A percentile compares a stretch with the other conserved stretches of the same genome.
Conservation (phyloP, 129 eudicot genomes). For the Rutidosis leptorrhynchoides region DNA sequence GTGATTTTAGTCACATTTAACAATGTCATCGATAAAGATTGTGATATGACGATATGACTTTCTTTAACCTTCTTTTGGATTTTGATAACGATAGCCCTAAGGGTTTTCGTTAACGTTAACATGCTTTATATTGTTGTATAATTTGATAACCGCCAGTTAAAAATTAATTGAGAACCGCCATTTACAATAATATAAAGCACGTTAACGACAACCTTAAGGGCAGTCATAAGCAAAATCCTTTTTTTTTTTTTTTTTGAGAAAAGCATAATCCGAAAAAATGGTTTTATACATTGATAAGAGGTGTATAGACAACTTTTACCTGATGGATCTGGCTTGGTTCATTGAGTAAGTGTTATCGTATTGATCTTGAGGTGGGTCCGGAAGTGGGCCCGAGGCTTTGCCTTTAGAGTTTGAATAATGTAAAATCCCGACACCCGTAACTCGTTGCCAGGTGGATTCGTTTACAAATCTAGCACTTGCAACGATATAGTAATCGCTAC, state of each 20-base stretch:
- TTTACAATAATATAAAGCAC: too few species aligned
- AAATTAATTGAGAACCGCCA: too few species aligned
- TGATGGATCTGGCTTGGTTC: slow-evolving; percentile 94
- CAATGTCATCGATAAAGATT: neutral
- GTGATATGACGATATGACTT: neutral
- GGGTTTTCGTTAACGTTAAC: too few species aligned
- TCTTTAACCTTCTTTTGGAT: too few species aligned
- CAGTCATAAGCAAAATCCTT: too few species aligned
- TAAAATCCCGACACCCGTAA: slow-evolving; percentile 79
- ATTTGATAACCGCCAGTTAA: too few species aligned
- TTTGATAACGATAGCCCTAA: too few species aligned
- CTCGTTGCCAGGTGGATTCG: slow-evolving; percentile 66
- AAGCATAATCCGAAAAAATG: neutral
- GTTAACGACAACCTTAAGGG: too few species aligned
- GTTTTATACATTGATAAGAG: neutral
- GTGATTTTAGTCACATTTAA: neutral
- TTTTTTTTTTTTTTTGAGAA: too few species aligned
- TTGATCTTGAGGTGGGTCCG: slow-evolving; percentile 77
- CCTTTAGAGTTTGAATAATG: slow-evolving; percentile 85
- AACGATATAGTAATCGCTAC: slow-evolving; percentile 83
- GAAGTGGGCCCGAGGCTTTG: slow-evolving; percentile 88
- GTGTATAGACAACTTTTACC: slow-evolving; percentile 37
- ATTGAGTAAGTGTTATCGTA: slow-evolving; percentile 86
- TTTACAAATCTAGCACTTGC: slow-evolving; percentile 89
- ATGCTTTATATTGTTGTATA: too few species aligned